Evolutionary conservation across 1,284 basidiomycete species (phyloP), one percentile per base, ranked within the genome.

Genomic region (Puccinia hordei): DNA sequence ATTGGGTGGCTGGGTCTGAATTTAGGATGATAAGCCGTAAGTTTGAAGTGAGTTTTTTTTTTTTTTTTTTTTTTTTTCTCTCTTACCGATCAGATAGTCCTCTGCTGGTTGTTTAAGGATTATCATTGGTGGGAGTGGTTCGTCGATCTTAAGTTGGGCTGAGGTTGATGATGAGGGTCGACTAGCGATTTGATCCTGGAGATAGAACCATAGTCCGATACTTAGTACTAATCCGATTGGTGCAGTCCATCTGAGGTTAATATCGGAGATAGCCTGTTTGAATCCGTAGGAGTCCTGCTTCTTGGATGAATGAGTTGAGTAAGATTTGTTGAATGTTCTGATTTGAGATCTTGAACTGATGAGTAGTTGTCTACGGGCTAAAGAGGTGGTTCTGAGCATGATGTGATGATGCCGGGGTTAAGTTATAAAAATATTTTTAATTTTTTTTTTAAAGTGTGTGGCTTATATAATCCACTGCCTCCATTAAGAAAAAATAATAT

Each of bases 1-100:
- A 85, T 2, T 83, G 82, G 0, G 87, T 87, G 8, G 86, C 85
- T 1, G 85, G 83, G 81, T 88, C 87, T 79, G 73, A 24, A 73
- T 73, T 81, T 51, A 17, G n/a, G 66, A 73, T 8, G 46, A 61
- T 82, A 71, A 27, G 1, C 1, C 49, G 24, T 49, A 44, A 41
- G 55, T 33, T 27, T 30, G 19, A 15, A 35, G 24, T 24, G 12
- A 38, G 22, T n/a, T n/a, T n/a, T n/a, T n/a, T n/a, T n/a, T n/a
- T n/a, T n/a, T n/a, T n/a, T n/a, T n/a, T n/a, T n/a, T 6, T n/a
- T n/a, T n/a, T n/a, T n/a, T n/a, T n/a, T n/a, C n/a, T n/a, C n/a
- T n/a, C 57, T 46, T 33, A 73, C 72, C 72, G 53, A 74, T 41
- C 2, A 76, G 27, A 17, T n/a, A 4, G 0, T 12, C 13, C 3